Evolutionary conservation across 768 basidiomycete species (phyloP).

Genomic region (Xerocomellus intermedius): DNA sequence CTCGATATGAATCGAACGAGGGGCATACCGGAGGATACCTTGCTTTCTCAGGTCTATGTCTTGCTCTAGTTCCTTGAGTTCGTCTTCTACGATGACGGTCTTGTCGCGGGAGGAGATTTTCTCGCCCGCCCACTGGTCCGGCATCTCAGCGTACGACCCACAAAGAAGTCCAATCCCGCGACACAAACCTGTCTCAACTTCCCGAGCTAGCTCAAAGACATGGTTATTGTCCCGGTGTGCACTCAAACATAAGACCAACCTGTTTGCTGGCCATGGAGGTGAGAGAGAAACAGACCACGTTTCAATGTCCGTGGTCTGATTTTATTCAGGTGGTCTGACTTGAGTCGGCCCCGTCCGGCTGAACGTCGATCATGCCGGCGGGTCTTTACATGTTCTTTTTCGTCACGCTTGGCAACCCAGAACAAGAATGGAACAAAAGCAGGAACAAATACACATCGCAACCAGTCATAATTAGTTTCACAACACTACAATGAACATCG

Average conservation of each 20-base stretch:
- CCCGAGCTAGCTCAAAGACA: slow-evolving; percentile 52
- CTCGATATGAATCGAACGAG: not conserved
- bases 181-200: slow-evolving; percentile 69
- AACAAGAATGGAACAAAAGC: not conserved
- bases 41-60: slow-evolving; percentile 80
- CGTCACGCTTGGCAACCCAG: not conserved
- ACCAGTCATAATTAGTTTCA: not conserved
- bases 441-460: not conserved
- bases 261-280: slow-evolving; percentile 63
- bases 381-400: not conserved
- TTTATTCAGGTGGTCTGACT: slow-evolving; percentile 19
- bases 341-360: slow-evolving; percentile 16
- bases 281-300: not conserved
- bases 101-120: slow-evolving; percentile 84
- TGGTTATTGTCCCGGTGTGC: not conserved
- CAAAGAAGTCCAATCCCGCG: slow-evolving; percentile 1
- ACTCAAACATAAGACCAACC: slow-evolving; percentile 36
- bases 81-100: slow-evolving; percentile 64
- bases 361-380: slow-evolving; percentile 3
- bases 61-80: slow-evolving; percentile 77
- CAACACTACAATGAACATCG: not conserved
- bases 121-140: slow-evolving; percentile 79
- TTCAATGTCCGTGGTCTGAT: slow-evolving; percentile 8
- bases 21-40: slow-evolving; percentile 67
- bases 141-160: slow-evolving; percentile 20